phyloP scores from a whole-genome alignment of 176 grass and related monocot genomes.

The Coix lacrymajobi region DNA sequence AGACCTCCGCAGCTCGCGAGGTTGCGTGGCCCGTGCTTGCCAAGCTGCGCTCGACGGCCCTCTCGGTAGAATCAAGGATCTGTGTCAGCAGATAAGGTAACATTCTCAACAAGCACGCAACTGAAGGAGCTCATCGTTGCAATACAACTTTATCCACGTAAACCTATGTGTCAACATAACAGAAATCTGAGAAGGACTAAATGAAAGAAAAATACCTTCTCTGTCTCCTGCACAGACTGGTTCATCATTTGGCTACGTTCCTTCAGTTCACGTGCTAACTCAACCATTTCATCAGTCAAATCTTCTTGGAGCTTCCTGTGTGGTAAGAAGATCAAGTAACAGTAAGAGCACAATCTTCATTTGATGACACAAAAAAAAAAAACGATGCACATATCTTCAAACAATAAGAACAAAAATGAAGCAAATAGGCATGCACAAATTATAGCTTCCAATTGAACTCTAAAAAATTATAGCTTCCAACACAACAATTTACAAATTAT shows the following conservation, averaged over 20 bases:
- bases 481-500: background rate
- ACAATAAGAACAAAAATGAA: background rate
- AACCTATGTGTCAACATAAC: background rate
- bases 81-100: conserved; percentile 8
- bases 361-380: background rate
- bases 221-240: conserved; percentile 69
- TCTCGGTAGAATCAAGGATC: conserved; percentile 83
- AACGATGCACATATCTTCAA: background rate
- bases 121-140: background rate
- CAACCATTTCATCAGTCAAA: conserved; percentile 93
- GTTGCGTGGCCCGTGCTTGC: conserved; percentile 63
- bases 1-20: conserved; percentile 52
- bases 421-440: background rate
- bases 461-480: background rate
- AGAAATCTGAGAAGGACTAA: background rate
- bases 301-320: conserved; percentile 87
- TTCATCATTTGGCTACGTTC: conserved; percentile 80
- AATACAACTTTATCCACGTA: background rate
- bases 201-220: conserved; percentile 44
- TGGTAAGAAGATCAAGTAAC: conserved; percentile 3
- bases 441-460: background rate
- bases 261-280: conserved; percentile 73
- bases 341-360: background rate
- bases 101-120: conserved; percentile 7
- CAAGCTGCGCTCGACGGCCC: conserved; percentile 69